These are phyloP conservation scores for Talaromyces sp. DNA, from an alignment of 2,329 filamentous ascomycete species.

Conservation along the genomic window DNA sequence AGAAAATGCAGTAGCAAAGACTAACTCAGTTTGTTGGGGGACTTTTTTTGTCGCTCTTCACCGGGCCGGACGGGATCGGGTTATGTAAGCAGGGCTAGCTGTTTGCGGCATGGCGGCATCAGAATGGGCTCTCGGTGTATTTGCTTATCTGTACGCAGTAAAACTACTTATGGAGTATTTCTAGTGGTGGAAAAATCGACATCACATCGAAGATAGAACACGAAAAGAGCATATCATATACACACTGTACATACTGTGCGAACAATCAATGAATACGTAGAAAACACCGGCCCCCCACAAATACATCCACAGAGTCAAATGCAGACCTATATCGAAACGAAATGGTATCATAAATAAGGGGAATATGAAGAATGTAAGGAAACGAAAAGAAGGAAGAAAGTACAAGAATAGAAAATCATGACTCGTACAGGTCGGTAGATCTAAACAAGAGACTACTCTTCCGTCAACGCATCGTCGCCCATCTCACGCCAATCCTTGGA, in stretches of 20 bases:
- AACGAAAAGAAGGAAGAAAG: conserved; percentile 13
- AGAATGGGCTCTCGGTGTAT: neutral
- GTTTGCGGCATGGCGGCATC: neutral
- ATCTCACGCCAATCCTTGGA: conserved; percentile 91
- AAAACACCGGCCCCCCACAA: neutral
- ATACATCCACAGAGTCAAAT: conserved; percentile 8
- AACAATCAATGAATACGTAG: neutral
- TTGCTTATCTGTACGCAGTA: neutral
- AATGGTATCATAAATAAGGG: conserved; percentile 39
- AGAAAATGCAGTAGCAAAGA: conserved; percentile 2
- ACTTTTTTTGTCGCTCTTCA: conserved; percentile 10
- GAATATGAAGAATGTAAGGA: conserved; percentile 19
- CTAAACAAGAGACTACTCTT: conserved; percentile 39
- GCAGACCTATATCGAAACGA: conserved; percentile 17
- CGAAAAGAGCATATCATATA: neutral
- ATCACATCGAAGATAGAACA: neutral
- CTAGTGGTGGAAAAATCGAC: neutral
- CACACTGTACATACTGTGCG: neutral
- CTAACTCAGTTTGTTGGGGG: neutral
- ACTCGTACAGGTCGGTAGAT: neutral
- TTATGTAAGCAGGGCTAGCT: conserved; percentile 6
- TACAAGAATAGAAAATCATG: conserved; percentile 8
- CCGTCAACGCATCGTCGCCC: conserved; percentile 66
- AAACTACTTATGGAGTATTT: neutral
- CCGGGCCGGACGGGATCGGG: conserved; percentile 10